phyloP scores from a whole-genome alignment of 495 filamentous ascomycete genomes.

The Lineolata rhizophorae region DNA sequence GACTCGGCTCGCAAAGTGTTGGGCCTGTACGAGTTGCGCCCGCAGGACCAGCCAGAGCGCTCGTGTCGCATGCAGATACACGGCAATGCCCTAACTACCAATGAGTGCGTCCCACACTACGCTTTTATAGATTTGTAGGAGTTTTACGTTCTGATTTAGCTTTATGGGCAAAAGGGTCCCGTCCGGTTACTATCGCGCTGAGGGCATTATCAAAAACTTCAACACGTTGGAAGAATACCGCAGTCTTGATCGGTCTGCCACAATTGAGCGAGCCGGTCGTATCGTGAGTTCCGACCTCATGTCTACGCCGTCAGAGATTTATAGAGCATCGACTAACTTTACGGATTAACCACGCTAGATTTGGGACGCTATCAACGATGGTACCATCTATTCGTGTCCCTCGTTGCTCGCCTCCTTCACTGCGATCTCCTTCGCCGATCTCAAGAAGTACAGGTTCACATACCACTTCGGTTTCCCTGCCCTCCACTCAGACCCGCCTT shows the following conservation, averaged over 20 bases:
- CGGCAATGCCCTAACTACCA: conserved; percentile 59
- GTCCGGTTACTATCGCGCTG: conserved; percentile 51
- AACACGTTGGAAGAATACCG: conserved; percentile 92
- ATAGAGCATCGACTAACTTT: too few relatives aligned
- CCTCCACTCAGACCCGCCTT: conserved; percentile 65
- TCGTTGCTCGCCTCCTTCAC: conserved; percentile 74
- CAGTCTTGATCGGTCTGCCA: conserved; percentile 43
- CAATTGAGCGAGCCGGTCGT: conserved; percentile 51
- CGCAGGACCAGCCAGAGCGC: conserved; percentile 39
- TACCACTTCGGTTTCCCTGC: conserved; percentile 94
- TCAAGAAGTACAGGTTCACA: conserved; percentile 87
- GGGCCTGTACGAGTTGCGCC: conserved; percentile 74
- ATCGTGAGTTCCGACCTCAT: conserved; percentile 52
- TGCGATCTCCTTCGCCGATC: conserved; percentile 80
- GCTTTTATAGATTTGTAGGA: background rate
- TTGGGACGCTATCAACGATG: conserved; percentile 92
- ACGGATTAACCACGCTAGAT: too few relatives aligned
- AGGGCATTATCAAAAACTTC: conserved; percentile 86
- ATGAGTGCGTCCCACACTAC: conserved; percentile 38
- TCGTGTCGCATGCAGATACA: conserved; percentile 75
- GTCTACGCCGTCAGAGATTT: background rate
- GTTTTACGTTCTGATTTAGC: too few relatives aligned
- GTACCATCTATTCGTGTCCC: conserved; percentile 83
- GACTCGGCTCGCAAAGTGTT: conserved; percentile 69
- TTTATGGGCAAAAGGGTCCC: conserved; percentile 35